These are phyloP conservation scores for Neopestalotiopsis sp. DNA, from an alignment of 2,329 filamentous ascomycete genomes.

Conservation along the genomic window DNA sequence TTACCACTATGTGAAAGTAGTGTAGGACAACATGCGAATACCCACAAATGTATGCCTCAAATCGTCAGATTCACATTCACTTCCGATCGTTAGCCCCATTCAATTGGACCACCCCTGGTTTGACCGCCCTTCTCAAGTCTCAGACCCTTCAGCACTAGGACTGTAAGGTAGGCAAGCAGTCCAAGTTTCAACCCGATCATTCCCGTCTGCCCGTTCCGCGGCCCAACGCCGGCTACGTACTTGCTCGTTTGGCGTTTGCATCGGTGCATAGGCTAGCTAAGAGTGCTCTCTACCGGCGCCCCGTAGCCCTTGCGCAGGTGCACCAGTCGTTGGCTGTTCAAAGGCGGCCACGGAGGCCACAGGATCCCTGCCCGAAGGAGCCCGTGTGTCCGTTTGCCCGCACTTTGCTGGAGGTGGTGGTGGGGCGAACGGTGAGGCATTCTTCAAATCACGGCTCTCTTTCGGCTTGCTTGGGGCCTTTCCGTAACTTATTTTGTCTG, in stretches of 20 bases:
- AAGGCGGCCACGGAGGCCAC: neutral
- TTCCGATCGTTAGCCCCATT: neutral
- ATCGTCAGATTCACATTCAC: neutral
- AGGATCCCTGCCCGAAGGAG: neutral
- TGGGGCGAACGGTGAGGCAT: neutral
- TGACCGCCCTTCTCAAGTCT: neutral
- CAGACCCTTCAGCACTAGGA: neutral
- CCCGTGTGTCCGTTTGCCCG: neutral
- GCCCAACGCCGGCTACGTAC: neutral
- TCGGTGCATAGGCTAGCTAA: neutral
- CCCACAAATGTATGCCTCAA: neutral
- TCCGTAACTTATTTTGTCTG: neutral
- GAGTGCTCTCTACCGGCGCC: neutral
- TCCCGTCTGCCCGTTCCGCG: neutral
- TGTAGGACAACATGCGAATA: conserved; percentile 1
- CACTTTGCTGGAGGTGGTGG: neutral
- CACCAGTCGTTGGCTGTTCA: neutral
- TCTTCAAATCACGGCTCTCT: neutral
- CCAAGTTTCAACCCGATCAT: neutral
- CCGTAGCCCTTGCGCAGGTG: neutral
- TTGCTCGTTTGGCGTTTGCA: neutral
- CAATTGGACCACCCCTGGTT: neutral
- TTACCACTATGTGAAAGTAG: neutral
- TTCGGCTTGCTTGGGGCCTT: neutral
- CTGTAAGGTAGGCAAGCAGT: neutral